Conservation (phyloP, 2,329 filamentous ascomycete genomes). For the Penicillium occitanis region DNA sequence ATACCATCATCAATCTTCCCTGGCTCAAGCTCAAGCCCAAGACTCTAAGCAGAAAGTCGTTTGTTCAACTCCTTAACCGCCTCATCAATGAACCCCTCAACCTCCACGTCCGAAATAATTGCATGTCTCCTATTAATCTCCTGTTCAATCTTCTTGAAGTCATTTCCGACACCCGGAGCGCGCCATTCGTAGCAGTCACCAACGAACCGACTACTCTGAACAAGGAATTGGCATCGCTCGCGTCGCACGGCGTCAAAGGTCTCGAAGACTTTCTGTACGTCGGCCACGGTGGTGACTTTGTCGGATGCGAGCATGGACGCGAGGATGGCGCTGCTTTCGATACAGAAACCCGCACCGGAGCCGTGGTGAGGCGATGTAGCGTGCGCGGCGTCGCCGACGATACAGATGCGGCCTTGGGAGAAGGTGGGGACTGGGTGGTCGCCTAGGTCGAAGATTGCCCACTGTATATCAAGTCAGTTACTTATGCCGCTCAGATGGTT, state of each 20-base stretch:
- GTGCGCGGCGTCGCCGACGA: slow-evolving; percentile 43
- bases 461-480: background rate
- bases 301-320: slow-evolving; percentile 36
- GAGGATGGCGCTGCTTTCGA: slow-evolving; percentile 26
- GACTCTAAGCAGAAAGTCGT: background rate
- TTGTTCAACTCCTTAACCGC: slow-evolving; percentile 1
- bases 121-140: slow-evolving; percentile 26
- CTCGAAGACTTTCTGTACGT: slow-evolving; percentile 44
- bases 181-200: slow-evolving; percentile 35
- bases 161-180: slow-evolving; percentile 29
- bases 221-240: slow-evolving; percentile 52
- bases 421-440: slow-evolving; percentile 6
- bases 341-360: slow-evolving; percentile 23
- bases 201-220: slow-evolving; percentile 51
- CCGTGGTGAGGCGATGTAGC: slow-evolving; percentile 41
- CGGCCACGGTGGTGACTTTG: background rate
- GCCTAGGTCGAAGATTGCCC: slow-evolving; percentile 4
- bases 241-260: slow-evolving; percentile 54
- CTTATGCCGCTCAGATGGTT: background rate
- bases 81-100: background rate
- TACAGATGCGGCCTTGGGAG: slow-evolving; percentile 26
- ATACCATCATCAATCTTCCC: background rate
- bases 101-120: slow-evolving; percentile 5
- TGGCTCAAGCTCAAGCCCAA: background rate
- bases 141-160: slow-evolving; percentile 30